phyloP scores from a whole-genome alignment of 176 grass and related monocot species.

The Triticum urartu region DNA sequence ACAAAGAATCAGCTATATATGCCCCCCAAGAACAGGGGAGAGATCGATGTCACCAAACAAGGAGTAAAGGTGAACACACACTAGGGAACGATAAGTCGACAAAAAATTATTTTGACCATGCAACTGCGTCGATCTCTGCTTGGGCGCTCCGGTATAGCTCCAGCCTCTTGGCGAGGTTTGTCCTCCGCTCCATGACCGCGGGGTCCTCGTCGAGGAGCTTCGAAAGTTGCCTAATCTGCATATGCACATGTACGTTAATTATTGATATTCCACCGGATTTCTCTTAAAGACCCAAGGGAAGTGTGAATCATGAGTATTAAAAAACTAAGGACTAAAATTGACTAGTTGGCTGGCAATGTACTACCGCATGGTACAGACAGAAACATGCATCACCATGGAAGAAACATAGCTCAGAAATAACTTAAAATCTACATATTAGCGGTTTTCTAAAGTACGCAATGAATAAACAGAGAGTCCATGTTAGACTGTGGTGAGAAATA shows the following conservation, averaged over 20 bases:
- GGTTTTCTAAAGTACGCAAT: background rate
- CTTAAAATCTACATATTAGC: background rate
- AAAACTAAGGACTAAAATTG: background rate
- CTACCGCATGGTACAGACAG: background rate
- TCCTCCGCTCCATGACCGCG: slow-evolving; percentile 77
- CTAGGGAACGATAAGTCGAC: slow-evolving; percentile 6
- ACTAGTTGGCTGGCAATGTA: background rate
- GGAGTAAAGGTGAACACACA: slow-evolving; percentile 21
- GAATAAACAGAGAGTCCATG: background rate
- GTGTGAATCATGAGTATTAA: background rate
- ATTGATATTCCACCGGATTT: background rate
- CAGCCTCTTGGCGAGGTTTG: slow-evolving; percentile 73
- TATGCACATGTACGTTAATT: background rate
- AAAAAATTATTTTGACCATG: slow-evolving; percentile 74
- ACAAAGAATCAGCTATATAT: slow-evolving; percentile 58
- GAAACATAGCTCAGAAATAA: background rate
- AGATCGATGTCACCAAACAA: slow-evolving; percentile 31
- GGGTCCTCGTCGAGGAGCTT: slow-evolving; percentile 88
- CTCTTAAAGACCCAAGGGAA: background rate
- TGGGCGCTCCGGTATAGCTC: slow-evolving; percentile 86
- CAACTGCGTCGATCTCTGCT: slow-evolving; percentile 74
- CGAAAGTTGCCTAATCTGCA: slow-evolving; percentile 78
- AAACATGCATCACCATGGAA: background rate
- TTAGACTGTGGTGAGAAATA: background rate
- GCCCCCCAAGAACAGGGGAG: slow-evolving; percentile 25